phyloP scores from a whole-genome alignment of 768 basidiomycete genomes.

The Tubosaeta sp. region DNA sequence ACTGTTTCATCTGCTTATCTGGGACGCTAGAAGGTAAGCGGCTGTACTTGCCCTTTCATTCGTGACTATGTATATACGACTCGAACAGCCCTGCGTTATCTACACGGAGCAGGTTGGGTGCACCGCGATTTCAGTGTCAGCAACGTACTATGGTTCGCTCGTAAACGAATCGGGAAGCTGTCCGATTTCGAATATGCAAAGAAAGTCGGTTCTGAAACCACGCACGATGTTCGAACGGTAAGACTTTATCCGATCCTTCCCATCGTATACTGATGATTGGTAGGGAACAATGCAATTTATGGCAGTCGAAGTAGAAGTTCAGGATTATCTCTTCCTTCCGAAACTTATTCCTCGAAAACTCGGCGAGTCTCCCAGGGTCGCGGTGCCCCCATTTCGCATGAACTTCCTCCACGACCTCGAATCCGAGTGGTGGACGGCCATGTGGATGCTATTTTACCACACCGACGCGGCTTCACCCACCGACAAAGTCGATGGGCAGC shows the following conservation, averaged over 20 bases:
- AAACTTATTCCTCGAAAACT: too few species aligned
- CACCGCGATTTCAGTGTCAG: background rate
- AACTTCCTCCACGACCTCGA: slow-evolving; percentile 12
- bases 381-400: slow-evolving; percentile 8
- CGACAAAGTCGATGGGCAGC: background rate
- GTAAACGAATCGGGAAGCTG: slow-evolving; percentile 2
- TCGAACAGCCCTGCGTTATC: background rate
- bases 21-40: background rate
- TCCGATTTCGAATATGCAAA: slow-evolving; percentile 12
- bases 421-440: too few species aligned
- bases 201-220: background rate
- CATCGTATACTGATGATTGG: background rate
- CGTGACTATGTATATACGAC: background rate
- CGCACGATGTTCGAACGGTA: slow-evolving; percentile 7
- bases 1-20: background rate
- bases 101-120: background rate
- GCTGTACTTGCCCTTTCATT: background rate
- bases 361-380: background rate
- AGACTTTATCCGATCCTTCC: background rate
- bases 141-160: background rate
- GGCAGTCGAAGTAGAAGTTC: slow-evolving; percentile 7
- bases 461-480: background rate
- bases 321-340: background rate
- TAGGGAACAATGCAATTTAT: slow-evolving; percentile 13
- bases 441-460: too few species aligned